Conservation (phyloP, 345 rosid species). For the Heritiera fomes region DNA sequence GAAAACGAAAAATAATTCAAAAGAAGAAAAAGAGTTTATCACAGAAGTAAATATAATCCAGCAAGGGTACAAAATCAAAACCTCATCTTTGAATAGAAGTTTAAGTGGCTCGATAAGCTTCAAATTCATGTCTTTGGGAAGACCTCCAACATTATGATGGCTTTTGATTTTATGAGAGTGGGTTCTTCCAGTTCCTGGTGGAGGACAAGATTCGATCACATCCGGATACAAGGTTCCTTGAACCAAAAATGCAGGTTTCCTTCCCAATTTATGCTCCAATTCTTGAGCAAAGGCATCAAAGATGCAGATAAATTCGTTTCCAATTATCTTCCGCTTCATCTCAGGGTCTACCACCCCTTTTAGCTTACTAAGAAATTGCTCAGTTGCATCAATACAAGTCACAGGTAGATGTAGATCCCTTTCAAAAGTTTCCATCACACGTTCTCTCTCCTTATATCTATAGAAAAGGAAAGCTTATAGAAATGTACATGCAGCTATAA, state of each 20-base stretch:
- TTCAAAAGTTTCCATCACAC: slow-evolving; percentile 88
- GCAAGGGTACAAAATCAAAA: slow-evolving; percentile 26
- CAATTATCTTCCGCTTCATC: slow-evolving; percentile 87
- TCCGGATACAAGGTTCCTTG: slow-evolving; percentile 98
- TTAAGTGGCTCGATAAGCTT: slow-evolving; percentile 97
- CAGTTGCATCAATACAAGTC: slow-evolving; percentile 78
- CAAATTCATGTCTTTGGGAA: slow-evolving; percentile 95
- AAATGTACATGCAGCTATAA: not conserved
- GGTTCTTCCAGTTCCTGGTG: slow-evolving; percentile 88
- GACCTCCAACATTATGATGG: slow-evolving; percentile 99
- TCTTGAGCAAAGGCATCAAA: slow-evolving; percentile 81
- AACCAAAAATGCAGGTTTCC: slow-evolving; percentile 76
- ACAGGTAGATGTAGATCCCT: slow-evolving; percentile 89
- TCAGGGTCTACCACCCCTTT: slow-evolving; percentile 94
- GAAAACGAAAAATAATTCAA: not conserved
- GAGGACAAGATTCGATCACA: slow-evolving; percentile 98
- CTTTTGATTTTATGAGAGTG: slow-evolving; percentile 98
- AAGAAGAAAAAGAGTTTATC: not conserved
- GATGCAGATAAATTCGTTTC: slow-evolving; percentile 80
- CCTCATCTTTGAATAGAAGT: slow-evolving; percentile 98
- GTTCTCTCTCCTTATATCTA: slow-evolving; percentile 92
- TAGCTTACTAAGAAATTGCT: slow-evolving; percentile 75
- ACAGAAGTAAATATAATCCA: not conserved
- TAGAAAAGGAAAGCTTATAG: not conserved
- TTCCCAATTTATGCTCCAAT: slow-evolving; percentile 75